These are phyloP conservation scores for Parafenestella ontariensis DNA, from an alignment of 2,329 filamentous ascomycete species.

Conservation along the genomic window DNA sequence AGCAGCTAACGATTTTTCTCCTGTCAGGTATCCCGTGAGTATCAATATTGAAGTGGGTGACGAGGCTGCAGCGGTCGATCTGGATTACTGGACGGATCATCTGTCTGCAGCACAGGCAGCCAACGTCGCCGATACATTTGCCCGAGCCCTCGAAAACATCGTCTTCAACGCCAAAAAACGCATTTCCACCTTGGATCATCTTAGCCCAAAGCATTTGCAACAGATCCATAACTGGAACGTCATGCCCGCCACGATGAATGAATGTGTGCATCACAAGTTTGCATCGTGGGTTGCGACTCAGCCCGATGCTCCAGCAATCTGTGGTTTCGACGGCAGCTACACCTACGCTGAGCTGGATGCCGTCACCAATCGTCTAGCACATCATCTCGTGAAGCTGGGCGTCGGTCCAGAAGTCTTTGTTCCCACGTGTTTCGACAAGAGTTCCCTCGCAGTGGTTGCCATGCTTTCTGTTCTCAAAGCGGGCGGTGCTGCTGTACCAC, in stretches of 20 bases:
- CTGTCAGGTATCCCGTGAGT: constrained; percentile 50
- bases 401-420: constrained; percentile 43
- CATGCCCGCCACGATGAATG: constrained; percentile 39
- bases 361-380: constrained; percentile 34
- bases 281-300: constrained; percentile 28
- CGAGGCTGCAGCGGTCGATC: constrained; percentile 36
- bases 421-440: constrained; percentile 51
- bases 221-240: constrained; percentile 41
- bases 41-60: constrained; percentile 58
- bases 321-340: constrained; percentile 43
- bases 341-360: constrained; percentile 41
- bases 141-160: constrained; percentile 45
- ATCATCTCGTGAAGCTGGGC: constrained; percentile 38
- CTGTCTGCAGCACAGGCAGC: constrained; percentile 39
- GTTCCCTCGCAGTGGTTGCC: constrained; percentile 43
- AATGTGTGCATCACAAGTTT: constrained; percentile 42
- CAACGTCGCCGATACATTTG: constrained; percentile 43
- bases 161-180: constrained; percentile 43
- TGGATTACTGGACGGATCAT: constrained; percentile 46
- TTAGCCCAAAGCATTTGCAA: constrained; percentile 48
- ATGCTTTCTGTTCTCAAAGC: constrained; percentile 50
- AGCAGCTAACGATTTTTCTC: background rate
- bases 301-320: constrained; percentile 40
- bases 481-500: constrained; percentile 43
- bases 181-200: constrained; percentile 44